Conservation (phyloP, 208 protist genomes). For the Acanthamoeba sp. region DNA sequence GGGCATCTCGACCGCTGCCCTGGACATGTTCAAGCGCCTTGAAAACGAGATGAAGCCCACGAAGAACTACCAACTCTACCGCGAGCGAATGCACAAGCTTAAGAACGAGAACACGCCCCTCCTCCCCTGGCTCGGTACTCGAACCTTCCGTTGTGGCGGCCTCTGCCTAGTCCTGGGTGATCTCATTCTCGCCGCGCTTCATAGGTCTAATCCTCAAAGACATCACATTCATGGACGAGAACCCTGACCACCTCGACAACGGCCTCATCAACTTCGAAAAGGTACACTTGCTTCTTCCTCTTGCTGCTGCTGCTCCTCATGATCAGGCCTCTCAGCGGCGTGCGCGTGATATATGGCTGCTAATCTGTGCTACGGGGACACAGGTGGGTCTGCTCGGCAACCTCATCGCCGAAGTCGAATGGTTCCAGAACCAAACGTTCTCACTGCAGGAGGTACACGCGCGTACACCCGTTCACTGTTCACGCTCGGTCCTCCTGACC, state of each 20-base stretch:
- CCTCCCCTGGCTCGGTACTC: constrained; percentile 29
- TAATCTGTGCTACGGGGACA: background rate
- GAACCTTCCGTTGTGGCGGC: background rate
- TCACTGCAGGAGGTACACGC: background rate
- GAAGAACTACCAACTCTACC: constrained; percentile 64
- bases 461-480: background rate
- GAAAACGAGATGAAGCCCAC: constrained; percentile 64
- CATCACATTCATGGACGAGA: constrained; percentile 67
- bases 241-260: constrained; percentile 38
- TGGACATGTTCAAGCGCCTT: constrained; percentile 48
- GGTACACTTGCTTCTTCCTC: too few species aligned
- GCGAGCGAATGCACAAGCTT: constrained; percentile 12
- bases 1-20: background rate
- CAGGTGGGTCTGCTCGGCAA: constrained; percentile 49
- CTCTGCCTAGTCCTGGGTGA: too few species aligned
- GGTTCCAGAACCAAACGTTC: constrained; percentile 32
- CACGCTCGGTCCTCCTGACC: too few species aligned
- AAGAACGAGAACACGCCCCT: background rate
- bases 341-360: background rate
- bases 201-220: constrained; percentile 56
- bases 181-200: background rate
- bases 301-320: too few species aligned
- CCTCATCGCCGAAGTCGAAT: constrained; percentile 41
- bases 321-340: too few species aligned
- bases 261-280: constrained; percentile 70